Base-by-base conservation (phyloP, 805 yeast species). In the Kodamaea kaohsiungensis region DNA sequence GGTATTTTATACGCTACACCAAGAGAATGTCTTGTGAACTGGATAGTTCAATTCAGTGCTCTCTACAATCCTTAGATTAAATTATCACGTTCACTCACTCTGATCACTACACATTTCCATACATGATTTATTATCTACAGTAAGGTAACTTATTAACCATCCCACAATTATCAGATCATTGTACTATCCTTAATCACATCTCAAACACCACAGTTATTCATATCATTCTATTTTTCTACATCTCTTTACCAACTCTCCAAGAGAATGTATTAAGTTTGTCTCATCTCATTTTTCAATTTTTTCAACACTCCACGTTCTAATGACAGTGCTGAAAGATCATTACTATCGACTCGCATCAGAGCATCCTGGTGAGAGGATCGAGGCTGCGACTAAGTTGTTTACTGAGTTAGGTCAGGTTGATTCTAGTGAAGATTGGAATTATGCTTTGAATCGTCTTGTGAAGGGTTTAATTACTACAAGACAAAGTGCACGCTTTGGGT, bases 401-500 rank as follows among this genome's bases (percentile, higher is more conserved):
- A 73, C 81, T 13, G 90, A 88, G 56, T 79, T 92, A 4, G 65
- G 72, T 12, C 65, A 62, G 0, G 78, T 72, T 7, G 68, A 76
- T 25, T 64, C 68, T 19, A 67, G 70, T 18, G 75, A 73, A 0
- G 97, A 91, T 61, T 91, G 93, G 91, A 81, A 81, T 48, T 93
- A 93, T 65, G 95, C 96, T 0, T 70, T 89, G 52, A 82, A 83
- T 57, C 80, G 98, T 64, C 76, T 93, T 57, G 80, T 90, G 59
- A 86, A 85, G 58, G 98, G 98, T 50, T 73, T 93, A 33, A 77
- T 91, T 3, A 88, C 97, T 5, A 81, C 91, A 13, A 82, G 95
- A 63, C 96, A 88, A 19, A 80, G 91, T 48, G 95, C 97, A 1
- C 77, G 98, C 53, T 71, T 89, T 27, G 98, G 98, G 3, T 93